These are phyloP conservation scores for Neobulgaria alba DNA, from an alignment of 2,329 filamentous ascomycete genomes.

Conservation along the genomic window DNA sequence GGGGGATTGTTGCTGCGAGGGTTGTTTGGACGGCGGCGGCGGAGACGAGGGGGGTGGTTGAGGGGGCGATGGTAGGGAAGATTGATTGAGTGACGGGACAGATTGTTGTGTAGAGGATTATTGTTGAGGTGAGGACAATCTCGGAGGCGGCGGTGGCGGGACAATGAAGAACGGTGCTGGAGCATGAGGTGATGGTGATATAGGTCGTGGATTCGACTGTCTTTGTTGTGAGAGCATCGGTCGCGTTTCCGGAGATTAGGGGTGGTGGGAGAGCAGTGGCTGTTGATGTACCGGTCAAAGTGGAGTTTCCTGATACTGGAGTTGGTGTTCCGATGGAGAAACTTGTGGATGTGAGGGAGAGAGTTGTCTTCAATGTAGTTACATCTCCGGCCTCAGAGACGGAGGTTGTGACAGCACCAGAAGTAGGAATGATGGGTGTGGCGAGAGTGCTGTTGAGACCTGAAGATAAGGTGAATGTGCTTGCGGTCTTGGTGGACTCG, in stretches of 20 bases:
- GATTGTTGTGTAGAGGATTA: constrained; percentile 12
- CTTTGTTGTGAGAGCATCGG: constrained; percentile 13
- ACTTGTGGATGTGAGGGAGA: background rate
- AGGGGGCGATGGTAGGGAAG: background rate
- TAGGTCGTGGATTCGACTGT: constrained; percentile 12
- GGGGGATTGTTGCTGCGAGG: constrained; percentile 1
- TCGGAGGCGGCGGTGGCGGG: constrained; percentile 7
- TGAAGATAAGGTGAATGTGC: background rate
- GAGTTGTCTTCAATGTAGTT: background rate
- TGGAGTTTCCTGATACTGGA: background rate
- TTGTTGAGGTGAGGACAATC: constrained; percentile 11
- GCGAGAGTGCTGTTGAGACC: background rate
- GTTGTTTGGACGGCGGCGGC: background rate
- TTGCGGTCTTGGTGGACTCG: background rate
- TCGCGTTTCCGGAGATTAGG: too few relatives aligned
- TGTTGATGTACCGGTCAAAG: constrained; percentile 7
- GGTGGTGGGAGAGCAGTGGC: too few relatives aligned
- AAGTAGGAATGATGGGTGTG: background rate
- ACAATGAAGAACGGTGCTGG: constrained; percentile 13
- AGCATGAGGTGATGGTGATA: constrained; percentile 13
- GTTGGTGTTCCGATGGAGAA: background rate
- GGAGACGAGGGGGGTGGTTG: background rate
- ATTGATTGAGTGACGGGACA: constrained; percentile 9
- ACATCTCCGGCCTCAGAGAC: background rate
- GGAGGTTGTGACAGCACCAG: background rate